A percentile compares a stretch with the other conserved stretches of the same genome.
phyloP scores from a whole-genome alignment of 139 green algal species.

The Coelastrella sp. region DNA sequence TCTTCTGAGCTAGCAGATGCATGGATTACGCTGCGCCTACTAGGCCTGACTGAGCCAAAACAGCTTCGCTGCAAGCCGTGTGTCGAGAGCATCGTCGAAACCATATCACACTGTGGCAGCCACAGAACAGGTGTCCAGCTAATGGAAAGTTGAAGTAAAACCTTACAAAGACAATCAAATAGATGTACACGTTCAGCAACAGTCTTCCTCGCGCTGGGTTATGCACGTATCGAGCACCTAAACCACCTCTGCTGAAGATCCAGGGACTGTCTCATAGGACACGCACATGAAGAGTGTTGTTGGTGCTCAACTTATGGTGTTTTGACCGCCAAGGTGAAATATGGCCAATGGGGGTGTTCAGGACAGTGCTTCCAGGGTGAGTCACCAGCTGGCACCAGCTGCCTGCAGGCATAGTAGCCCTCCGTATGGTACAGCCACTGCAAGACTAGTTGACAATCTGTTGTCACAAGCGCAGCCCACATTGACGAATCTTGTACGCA shows the following conservation, averaged over 20 bases:
- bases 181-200: background rate
- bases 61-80: background rate
- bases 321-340: too few species aligned
- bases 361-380: too few species aligned
- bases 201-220: background rate
- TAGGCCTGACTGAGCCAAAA: background rate
- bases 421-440: too few species aligned
- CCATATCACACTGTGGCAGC: background rate
- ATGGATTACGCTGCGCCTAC: background rate
- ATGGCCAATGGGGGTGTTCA: too few species aligned
- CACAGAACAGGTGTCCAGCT: background rate
- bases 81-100: slow-evolving; percentile 8
- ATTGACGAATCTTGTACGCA: too few species aligned
- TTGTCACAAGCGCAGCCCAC: too few species aligned
- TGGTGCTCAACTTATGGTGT: too few species aligned
- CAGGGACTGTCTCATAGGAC: background rate
- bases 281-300: background rate
- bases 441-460: too few species aligned
- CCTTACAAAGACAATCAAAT: background rate
- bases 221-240: background rate
- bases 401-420: too few species aligned
- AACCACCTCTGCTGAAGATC: background rate
- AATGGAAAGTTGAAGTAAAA: background rate
- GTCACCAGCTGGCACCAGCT: too few species aligned
- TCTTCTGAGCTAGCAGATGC: background rate